A percentile compares a stretch with the other conserved stretches of the same genome.
These are phyloP conservation scores for Solanum neorickii DNA, from an alignment of 257 asterid species.

Conservation along the genomic window DNA sequence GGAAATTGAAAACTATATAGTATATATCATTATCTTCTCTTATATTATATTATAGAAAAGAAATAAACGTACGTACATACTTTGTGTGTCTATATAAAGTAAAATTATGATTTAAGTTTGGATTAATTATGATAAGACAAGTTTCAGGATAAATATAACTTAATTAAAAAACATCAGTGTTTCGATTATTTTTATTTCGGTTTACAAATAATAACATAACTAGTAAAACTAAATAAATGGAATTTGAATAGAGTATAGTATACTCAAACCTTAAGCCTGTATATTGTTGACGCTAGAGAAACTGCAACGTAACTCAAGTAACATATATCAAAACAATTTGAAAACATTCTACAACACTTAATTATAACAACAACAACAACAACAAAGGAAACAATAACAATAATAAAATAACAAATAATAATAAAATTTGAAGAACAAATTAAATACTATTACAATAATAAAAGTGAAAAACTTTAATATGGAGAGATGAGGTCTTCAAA, in stretches of 20 bases:
- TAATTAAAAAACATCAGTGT: background rate
- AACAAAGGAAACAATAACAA: background rate
- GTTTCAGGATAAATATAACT: background rate
- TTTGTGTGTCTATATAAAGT: background rate
- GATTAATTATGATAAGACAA: background rate
- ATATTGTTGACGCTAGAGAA: background rate
- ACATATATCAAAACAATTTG: background rate
- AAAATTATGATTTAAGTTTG: background rate
- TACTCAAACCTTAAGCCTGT: accelerated
- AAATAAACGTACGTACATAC: background rate
- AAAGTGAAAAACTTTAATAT: background rate
- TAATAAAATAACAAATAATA: background rate
- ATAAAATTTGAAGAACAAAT: background rate
- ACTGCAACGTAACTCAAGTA: background rate
- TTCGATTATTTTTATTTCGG: background rate
- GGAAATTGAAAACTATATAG: background rate
- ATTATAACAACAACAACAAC: background rate
- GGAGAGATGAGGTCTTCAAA: background rate
- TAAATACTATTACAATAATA: background rate
- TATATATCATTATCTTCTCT: background rate
- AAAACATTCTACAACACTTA: background rate
- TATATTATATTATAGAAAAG: background rate
- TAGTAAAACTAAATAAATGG: background rate
- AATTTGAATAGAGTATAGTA: background rate
- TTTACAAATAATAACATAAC: background rate